Percentiles rank a stretch among this genome's conserved stretches.
These are phyloP conservation scores for Dryadomyces quercus-mongolicae DNA, from an alignment of 2,329 filamentous ascomycete species.

Conservation along the genomic window DNA sequence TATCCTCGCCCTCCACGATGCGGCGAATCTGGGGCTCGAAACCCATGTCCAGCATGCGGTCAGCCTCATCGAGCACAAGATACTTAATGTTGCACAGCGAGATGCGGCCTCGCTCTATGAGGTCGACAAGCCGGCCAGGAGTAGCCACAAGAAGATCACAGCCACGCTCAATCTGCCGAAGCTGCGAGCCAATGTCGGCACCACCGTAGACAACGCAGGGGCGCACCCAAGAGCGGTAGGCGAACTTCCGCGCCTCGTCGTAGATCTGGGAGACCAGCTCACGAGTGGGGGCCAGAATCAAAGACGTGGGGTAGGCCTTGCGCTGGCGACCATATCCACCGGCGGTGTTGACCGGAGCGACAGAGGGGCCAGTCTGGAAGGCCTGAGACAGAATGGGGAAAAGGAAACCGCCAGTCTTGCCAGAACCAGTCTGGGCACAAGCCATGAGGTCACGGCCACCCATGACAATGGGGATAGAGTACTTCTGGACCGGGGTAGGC, in stretches of 20 bases:
- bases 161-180: slow-evolving; percentile 93
- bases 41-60: slow-evolving; percentile 99
- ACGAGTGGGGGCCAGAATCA: slow-evolving; percentile 93
- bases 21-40: slow-evolving; percentile 99
- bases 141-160: slow-evolving; percentile 96
- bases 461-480: slow-evolving; percentile 99
- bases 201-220: slow-evolving; percentile 98
- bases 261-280: slow-evolving; percentile 98
- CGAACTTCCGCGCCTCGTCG: slow-evolving; percentile 94
- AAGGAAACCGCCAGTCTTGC: slow-evolving; percentile 98
- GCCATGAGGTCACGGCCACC: slow-evolving; percentile 96
- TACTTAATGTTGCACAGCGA: slow-evolving; percentile 99
- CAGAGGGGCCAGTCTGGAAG: slow-evolving; percentile 76
- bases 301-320: slow-evolving; percentile 92
- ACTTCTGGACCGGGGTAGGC: slow-evolving; percentile 96
- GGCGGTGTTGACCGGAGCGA: slow-evolving; percentile 47
- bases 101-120: slow-evolving; percentile 97
- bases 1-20: slow-evolving; percentile 97
- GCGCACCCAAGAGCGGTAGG: slow-evolving; percentile 97
- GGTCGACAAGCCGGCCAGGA: slow-evolving; percentile 89
- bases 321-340: slow-evolving; percentile 80
- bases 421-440: slow-evolving; percentile 98
- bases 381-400: slow-evolving; percentile 99
- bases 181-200: slow-evolving; percentile 96
- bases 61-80: slow-evolving; percentile 94